A percentile compares a stretch with the other conserved stretches of the same genome.
Conservation (phyloP, 176 grass and related monocot species). For the Carex cristatella region DNA sequence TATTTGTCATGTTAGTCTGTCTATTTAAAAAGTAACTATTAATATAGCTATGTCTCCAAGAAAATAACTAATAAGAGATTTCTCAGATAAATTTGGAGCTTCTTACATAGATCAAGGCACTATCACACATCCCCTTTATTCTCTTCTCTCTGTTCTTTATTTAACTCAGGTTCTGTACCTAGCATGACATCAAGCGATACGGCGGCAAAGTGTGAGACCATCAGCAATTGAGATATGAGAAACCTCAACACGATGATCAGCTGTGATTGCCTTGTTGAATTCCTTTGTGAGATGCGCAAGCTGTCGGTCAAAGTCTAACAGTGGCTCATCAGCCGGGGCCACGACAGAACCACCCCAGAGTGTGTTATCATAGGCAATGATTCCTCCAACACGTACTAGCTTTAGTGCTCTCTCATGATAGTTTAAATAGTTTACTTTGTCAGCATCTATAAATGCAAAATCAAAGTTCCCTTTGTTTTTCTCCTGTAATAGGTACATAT, state of each 20-base stretch:
- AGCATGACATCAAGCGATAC: conserved; percentile 21
- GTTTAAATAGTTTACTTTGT: conserved; percentile 50
- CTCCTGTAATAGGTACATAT: conserved; percentile 28
- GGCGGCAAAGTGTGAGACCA: conserved; percentile 58
- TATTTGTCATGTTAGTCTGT: not conserved
- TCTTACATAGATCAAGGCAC: not conserved
- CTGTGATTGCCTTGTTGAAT: conserved; percentile 43
- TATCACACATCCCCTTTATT: not conserved
- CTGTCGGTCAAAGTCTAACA: conserved; percentile 25
- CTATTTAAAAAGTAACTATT: not conserved
- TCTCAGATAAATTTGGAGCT: not conserved
- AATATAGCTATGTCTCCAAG: not conserved
- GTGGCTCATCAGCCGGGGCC: not conserved
- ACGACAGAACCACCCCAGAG: conserved; percentile 42
- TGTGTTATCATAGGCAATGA: conserved; percentile 56
- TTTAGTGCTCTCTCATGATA: conserved; percentile 55
- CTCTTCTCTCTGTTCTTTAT: not conserved
- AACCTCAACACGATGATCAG: conserved; percentile 39
- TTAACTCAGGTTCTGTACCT: not conserved
- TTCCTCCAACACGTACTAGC: conserved; percentile 47
- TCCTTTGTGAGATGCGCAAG: not conserved
- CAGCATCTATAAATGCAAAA: conserved; percentile 67
- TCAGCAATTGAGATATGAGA: conserved; percentile 61
- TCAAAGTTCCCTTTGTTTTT: conserved; percentile 39
- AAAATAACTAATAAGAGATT: not conserved